These are phyloP conservation scores for Sugiyamaella novakii DNA, from an alignment of 1,139 yeast species.

Conservation along the genomic window DNA sequence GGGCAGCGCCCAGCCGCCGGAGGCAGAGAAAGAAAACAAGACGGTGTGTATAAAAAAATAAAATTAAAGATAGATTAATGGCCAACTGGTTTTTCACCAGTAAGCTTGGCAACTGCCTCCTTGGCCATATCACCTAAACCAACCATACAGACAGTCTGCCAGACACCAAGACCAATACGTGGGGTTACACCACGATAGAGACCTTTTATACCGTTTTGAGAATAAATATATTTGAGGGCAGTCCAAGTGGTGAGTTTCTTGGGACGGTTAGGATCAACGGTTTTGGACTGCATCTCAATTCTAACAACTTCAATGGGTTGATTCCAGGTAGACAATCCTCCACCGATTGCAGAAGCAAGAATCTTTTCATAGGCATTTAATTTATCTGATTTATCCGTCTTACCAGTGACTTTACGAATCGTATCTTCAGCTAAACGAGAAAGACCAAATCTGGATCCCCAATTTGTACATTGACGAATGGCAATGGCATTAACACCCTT, in stretches of 20 bases:
- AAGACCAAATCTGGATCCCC: constrained; percentile 97
- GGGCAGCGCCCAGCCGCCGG: constrained; percentile 4
- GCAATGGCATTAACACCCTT: constrained; percentile 99
- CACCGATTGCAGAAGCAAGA: constrained; percentile 87
- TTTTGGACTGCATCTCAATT: constrained; percentile 96
- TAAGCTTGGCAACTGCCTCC: constrained; percentile 59
- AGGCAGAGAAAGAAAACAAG: not conserved
- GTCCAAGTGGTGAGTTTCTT: constrained; percentile 80
- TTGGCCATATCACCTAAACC: constrained; percentile 95
- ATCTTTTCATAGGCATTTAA: constrained; percentile 79
- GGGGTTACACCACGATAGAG: constrained; percentile 96
- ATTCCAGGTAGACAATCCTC: constrained; percentile 97
- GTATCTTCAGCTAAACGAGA: constrained; percentile 88
- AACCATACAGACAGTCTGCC: constrained; percentile 99
- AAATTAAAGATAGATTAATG: constrained; percentile 27
- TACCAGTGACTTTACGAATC: constrained; percentile 65
- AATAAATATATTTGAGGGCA: constrained; percentile 80
- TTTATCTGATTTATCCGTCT: constrained; percentile 50
- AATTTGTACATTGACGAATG: constrained; percentile 95
- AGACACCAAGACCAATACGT: constrained; percentile 91
- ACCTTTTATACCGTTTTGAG: constrained; percentile 82
- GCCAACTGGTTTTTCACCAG: constrained; percentile 58
- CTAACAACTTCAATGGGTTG: constrained; percentile 98
- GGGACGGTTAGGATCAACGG: constrained; percentile 92
- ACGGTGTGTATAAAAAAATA: too few relatives aligned